phyloP scores from a whole-genome alignment of 495 filamentous ascomycete species.

The Sordaria brevicollis region DNA sequence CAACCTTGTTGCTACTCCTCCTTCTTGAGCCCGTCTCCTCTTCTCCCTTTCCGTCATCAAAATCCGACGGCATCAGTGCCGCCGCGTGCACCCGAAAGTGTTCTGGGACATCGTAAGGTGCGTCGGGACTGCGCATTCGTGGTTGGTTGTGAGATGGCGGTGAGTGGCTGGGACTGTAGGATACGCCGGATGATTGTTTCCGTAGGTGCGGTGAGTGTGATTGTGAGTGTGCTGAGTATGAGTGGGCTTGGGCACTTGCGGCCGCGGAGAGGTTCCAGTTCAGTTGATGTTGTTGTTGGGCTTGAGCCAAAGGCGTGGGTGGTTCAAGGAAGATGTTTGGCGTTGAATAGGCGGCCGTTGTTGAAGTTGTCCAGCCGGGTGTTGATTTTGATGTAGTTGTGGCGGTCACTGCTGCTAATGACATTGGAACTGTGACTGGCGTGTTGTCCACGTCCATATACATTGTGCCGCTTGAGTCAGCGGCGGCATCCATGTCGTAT shows the following conservation, averaged over 20 bases:
- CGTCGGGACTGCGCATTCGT: conserved; percentile 11
- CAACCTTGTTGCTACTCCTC: conserved; percentile 22
- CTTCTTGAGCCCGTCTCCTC: conserved; percentile 9
- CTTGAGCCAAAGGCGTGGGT: background rate
- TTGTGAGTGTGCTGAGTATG: background rate
- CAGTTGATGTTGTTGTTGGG: background rate
- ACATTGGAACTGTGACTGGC: conserved; percentile 3
- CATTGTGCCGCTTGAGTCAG: background rate
- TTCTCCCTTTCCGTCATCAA: background rate
- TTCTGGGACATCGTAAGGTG: conserved; percentile 24
- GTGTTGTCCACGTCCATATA: background rate
- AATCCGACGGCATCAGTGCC: conserved; percentile 5
- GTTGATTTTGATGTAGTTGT: background rate
- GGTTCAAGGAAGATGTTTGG: conserved; percentile 5
- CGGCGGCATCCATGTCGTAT: conserved; percentile 6
- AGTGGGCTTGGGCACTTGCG: background rate
- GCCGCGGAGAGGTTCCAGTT: background rate
- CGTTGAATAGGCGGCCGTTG: background rate
- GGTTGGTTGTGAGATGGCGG: background rate
- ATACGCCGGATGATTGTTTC: background rate
- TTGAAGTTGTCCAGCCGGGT: background rate
- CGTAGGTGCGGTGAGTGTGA: background rate
- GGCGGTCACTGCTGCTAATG: conserved; percentile 3
- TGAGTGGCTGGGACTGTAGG: background rate
- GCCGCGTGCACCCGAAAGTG: conserved; percentile 18